These are phyloP conservation scores for Rugonectria rugulosa DNA, from an alignment of 2,329 filamentous ascomycete genomes.

Conservation along the genomic window DNA sequence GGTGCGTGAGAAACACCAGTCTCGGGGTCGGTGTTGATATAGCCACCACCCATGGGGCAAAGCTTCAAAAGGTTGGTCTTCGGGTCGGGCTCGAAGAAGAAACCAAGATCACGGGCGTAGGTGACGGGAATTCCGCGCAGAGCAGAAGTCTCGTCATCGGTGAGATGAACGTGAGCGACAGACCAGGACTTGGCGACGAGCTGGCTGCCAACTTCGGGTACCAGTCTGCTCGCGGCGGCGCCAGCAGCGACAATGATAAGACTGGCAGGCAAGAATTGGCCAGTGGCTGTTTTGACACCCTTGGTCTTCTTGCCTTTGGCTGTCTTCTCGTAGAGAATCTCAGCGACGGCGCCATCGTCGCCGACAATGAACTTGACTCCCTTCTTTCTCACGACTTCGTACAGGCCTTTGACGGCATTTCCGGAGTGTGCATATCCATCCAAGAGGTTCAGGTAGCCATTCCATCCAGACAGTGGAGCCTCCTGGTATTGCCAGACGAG, in stretches of 20 bases:
- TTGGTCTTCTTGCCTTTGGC: conserved; percentile 7
- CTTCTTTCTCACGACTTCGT: conserved; percentile 47
- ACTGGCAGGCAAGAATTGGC: conserved; percentile 36
- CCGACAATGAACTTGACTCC: conserved; percentile 35
- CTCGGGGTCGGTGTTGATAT: conserved; percentile 51
- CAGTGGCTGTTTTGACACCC: conserved; percentile 25
- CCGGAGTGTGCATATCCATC: conserved; percentile 65
- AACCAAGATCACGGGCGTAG: conserved; percentile 67
- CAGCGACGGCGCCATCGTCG: conserved; percentile 39
- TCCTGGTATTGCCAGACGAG: conserved; percentile 57
- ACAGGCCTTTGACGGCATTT: conserved; percentile 57
- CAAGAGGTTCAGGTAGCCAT: conserved; percentile 65
- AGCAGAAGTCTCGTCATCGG: conserved; percentile 58
- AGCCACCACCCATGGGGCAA: conserved; percentile 65
- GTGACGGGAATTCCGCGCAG: conserved; percentile 67
- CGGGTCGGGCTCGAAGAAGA: conserved; percentile 71
- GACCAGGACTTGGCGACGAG: conserved; percentile 65
- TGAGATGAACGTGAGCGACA: conserved; percentile 66
- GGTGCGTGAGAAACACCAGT: conserved; percentile 50
- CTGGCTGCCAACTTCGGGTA: conserved; percentile 57
- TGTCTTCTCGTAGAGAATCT: conserved; percentile 34
- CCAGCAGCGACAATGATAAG: conserved; percentile 61
- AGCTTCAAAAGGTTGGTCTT: conserved; percentile 66
- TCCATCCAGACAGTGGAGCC: conserved; percentile 57
- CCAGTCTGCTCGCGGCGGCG: conserved; percentile 54